Evolutionary conservation across 257 asterid species (phyloP), one percentile per base, ranked within the genome.

Genomic region (Nicotiana knightiana): DNA sequence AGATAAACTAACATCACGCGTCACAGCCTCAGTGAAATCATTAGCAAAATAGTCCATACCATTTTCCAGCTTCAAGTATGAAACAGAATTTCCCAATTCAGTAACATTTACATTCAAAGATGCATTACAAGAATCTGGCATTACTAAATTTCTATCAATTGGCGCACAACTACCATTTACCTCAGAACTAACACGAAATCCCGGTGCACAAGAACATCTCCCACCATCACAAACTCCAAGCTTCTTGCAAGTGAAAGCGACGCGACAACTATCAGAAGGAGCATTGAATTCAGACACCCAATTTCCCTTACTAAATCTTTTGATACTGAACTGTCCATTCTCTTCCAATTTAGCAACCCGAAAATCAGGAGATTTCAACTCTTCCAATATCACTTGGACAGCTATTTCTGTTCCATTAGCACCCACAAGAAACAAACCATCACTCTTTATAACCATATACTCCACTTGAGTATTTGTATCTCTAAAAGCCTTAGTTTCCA

Each of bases 41-140:
- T 90, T 95, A 5, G 94, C 89, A 80, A 92, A 92, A 84, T 93
- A 95, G 80, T 89, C 96, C 85, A 91, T 85, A n/a, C 77, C 87
- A 53, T 78, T 35, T 21, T 85, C 93, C 5, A 95, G 88, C 35
- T 82, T 83, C 86, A 90, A 76, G 85, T 90, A 93, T 9, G 95
- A 88, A 21, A 86, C 26, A 3, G 75, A 12, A 10, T 18, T 37
- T 43, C 16, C 18, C 5, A 48, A 12, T n/a, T 26, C 58, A 80
- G 46, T 80, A 2, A 3, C 75, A 18, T 15, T 79, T 28, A 17
- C 32, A 39, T 24, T 80, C 67, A 24, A 62, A 80, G 63, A 63
- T 15, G 82, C 58, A 64, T 66, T 62, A 80, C 59, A 79, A 39
- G 67, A 35, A 39, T 2, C 62, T 65, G 83, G 77, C 77, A 80